phyloP scores from a whole-genome alignment of 75 land plant species.

The Picea sitchensis region DNA sequence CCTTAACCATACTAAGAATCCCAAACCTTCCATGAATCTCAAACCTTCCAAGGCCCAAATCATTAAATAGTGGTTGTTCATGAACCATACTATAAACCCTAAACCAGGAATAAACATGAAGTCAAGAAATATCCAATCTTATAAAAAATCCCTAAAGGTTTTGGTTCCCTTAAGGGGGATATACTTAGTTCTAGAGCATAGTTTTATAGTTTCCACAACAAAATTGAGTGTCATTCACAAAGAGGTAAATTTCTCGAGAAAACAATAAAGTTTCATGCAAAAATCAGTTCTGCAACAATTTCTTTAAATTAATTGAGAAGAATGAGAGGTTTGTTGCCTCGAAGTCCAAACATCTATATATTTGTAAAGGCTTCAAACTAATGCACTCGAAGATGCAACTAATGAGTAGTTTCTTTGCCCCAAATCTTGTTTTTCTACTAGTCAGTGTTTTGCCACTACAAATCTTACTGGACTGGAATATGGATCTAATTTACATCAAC shows the following conservation, averaged over 20 bases:
- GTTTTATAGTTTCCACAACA: neutral
- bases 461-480: too few species aligned
- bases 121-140: neutral
- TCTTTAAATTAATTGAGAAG: neutral
- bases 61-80: too few species aligned
- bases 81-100: too few species aligned
- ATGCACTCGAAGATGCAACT: neutral
- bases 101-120: too few species aligned
- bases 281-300: neutral
- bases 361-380: neutral
- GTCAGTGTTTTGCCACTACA: too few species aligned
- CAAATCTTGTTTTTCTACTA: neutral
- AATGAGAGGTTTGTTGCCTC: neutral
- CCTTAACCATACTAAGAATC: too few species aligned
- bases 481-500: too few species aligned
- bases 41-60: too few species aligned
- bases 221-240: neutral
- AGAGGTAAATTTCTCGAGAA: neutral
- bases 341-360: neutral
- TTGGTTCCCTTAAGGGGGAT: neutral
- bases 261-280: too few species aligned
- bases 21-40: too few species aligned
- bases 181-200: neutral
- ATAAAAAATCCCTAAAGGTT: neutral
- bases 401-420: neutral